A percentile compares a stretch with the other conserved stretches of the same genome.
These are phyloP conservation scores for Sporothrix brunneoviolacea DNA, from an alignment of 2,329 filamentous ascomycete genomes.

Conservation along the genomic window DNA sequence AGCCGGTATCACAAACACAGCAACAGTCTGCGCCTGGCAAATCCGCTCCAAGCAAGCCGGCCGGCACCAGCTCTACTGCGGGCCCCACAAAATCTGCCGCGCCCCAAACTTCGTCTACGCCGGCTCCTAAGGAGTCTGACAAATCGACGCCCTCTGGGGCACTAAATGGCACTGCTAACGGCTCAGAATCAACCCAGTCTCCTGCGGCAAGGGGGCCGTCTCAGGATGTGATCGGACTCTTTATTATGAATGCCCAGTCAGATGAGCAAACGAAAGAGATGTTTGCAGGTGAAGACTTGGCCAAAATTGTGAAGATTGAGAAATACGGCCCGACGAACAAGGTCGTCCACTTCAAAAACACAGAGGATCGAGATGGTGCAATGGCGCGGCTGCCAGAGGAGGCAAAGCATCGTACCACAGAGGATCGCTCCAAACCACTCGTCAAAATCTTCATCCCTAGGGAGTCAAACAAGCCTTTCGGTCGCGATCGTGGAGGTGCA, in stretches of 20 bases:
- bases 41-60: slow-evolving; percentile 30
- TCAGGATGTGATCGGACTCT: slow-evolving; percentile 74
- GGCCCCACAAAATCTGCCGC: slow-evolving; percentile 36
- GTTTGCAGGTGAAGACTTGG: slow-evolving; percentile 74
- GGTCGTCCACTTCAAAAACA: slow-evolving; percentile 76
- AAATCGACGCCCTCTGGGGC: slow-evolving; percentile 40
- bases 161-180: slow-evolving; percentile 48
- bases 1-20: slow-evolving; percentile 31
- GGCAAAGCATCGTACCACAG: slow-evolving; percentile 63
- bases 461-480: slow-evolving; percentile 35
- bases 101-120: slow-evolving; percentile 39
- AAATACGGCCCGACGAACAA: slow-evolving; percentile 75
- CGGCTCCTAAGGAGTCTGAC: slow-evolving; percentile 51
- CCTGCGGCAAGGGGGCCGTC: slow-evolving; percentile 53
- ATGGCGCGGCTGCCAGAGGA: slow-evolving; percentile 69
- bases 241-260: slow-evolving; percentile 77
- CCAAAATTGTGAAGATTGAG: slow-evolving; percentile 72
- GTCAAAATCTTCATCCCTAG: slow-evolving; percentile 69
- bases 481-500: slow-evolving; percentile 55
- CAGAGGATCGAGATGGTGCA: slow-evolving; percentile 73
- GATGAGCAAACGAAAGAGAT: slow-evolving; percentile 78
- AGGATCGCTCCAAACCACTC: slow-evolving; percentile 70
- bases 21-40: slow-evolving; percentile 18
- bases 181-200: slow-evolving; percentile 47
- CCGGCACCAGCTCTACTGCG: slow-evolving; percentile 22